Base-by-base conservation (phyloP, 768 basidiomycete genomes). In the Boletellus sp. region DNA sequence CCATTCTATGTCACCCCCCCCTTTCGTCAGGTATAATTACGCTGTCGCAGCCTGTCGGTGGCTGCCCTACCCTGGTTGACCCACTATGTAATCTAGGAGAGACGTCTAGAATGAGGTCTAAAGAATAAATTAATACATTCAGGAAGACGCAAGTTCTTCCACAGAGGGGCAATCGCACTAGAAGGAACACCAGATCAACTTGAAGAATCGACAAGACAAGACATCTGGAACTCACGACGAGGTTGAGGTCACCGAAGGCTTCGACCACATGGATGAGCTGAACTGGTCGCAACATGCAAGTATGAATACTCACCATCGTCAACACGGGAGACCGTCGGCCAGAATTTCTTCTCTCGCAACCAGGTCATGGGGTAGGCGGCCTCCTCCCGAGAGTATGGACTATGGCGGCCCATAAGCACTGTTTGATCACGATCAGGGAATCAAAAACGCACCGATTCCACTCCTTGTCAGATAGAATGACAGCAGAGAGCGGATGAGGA, bases 201-300 rank as follows among this genome's bases (percentile, higher is more conserved):
- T 13, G 39, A 42, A 55, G 44, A 31, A 19, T 16, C 10, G 20
- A 40, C 28, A 52, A 52, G 15, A 26, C 17, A 11, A 31, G 28
- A 52, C 44, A 11, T 15, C 15, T 13, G n/a, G 33, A 12, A 80
- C 88, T 78, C 63, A 88, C 87, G 63, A 91, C 77, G 24, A 98
- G 78, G 67, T 97, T 93, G 50, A 90, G 71, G 69, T 99, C 95
- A 38, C 95, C 95, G 62, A 89, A 94, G 10, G 92, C 92, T 94
- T 52, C 38, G 47, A 37, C 38, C 53, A 42, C 24, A 32, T 44
- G 12, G n/a, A 46, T 59, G 22, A 59, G 53, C 31, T 34, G 12
- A 38, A 24, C 17, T 10, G 4, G 20, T 19, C 3, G 49, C 32
- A 33, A 17, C 20, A 16, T 32, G 28, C 17, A 39, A 19, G 23